Percentiles rank a stretch among this genome's conserved stretches.
Conservation (phyloP, 345 rosid species). For the Rubroshorea leprosula region DNA sequence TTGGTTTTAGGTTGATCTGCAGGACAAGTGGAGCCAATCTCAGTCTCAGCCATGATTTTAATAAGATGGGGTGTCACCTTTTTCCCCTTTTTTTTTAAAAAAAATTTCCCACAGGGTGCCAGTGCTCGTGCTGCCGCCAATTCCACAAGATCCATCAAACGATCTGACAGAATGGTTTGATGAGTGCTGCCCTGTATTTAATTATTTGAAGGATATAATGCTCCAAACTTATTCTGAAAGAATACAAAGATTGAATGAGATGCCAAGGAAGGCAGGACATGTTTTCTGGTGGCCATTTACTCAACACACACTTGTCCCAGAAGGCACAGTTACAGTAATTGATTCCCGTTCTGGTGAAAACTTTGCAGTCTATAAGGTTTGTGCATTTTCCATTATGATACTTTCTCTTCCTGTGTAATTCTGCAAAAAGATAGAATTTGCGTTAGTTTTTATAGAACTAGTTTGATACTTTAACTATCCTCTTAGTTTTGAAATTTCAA, state of each 20-base stretch:
- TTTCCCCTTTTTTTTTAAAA: slow-evolving; percentile 20
- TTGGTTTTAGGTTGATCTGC: not conserved
- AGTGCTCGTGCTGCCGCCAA: slow-evolving; percentile 71
- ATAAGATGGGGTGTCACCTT: slow-evolving; percentile 4
- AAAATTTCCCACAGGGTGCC: slow-evolving; percentile 65
- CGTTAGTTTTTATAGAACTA: not conserved
- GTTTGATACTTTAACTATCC: not conserved
- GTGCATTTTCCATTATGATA: slow-evolving; percentile 1
- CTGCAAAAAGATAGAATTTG: not conserved
- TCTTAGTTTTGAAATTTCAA: slow-evolving; percentile 8
- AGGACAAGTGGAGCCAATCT: slow-evolving; percentile 2
- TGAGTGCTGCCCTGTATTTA: slow-evolving; percentile 48
- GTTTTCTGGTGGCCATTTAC: slow-evolving; percentile 98
- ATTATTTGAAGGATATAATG: slow-evolving; percentile 55
- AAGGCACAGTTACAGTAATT: slow-evolving; percentile 65
- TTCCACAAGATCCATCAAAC: slow-evolving; percentile 74
- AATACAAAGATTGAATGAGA: slow-evolving; percentile 46
- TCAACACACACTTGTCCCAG: slow-evolving; percentile 74
- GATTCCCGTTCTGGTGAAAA: slow-evolving; percentile 94
- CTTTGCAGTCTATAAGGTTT: slow-evolving; percentile 79
- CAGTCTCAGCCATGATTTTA: not conserved
- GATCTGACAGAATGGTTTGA: slow-evolving; percentile 83
- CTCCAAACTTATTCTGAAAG: slow-evolving; percentile 53
- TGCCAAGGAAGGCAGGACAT: slow-evolving; percentile 69
- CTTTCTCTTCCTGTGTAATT: slow-evolving; percentile 2